These are phyloP conservation scores for Annulohypoxylon moriforme DNA, from an alignment of 495 filamentous ascomycete species.

Conservation along the genomic window DNA sequence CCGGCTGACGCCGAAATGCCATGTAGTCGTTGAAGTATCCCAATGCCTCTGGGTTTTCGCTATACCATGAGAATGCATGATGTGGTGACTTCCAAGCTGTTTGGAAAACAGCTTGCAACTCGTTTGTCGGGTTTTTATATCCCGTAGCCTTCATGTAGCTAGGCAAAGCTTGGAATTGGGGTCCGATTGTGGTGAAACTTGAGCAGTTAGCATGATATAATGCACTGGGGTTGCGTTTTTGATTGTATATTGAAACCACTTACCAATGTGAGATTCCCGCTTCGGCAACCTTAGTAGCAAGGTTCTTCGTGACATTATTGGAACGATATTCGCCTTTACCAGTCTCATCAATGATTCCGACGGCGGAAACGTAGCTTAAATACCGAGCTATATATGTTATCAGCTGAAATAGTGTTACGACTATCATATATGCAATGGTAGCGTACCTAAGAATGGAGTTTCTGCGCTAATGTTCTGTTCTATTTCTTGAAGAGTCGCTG, in stretches of 20 bases:
- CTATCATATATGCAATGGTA: too few relatives aligned
- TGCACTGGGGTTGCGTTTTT: too few relatives aligned
- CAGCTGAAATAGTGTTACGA: too few relatives aligned
- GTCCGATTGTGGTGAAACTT: not conserved
- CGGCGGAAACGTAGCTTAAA: not conserved
- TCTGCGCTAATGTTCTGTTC: too few relatives aligned
- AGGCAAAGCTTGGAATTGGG: not conserved
- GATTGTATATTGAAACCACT: not conserved
- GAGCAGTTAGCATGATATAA: too few relatives aligned
- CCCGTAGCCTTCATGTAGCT: not conserved
- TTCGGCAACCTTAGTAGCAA: not conserved
- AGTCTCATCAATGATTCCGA: not conserved
- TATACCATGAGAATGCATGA: conserved; percentile 50
- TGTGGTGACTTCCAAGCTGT: conserved; percentile 42
- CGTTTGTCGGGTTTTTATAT: conserved; percentile 27
- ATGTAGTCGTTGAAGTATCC: conserved; percentile 52
- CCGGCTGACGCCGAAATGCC: conserved; percentile 30
- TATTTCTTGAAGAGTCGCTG: too few relatives aligned
- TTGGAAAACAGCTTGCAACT: conserved; percentile 48
- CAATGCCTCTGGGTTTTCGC: conserved; percentile 33
- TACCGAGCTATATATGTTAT: not conserved
- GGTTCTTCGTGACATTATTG: not conserved
- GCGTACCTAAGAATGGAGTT: too few relatives aligned
- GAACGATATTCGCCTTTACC: not conserved
- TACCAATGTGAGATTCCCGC: not conserved